A percentile compares a stretch with the other conserved stretches of the same genome.
Evolutionary conservation across 1,139 yeast genomes (phyloP).

Genomic region (Suhomyces yuchorum): DNA sequence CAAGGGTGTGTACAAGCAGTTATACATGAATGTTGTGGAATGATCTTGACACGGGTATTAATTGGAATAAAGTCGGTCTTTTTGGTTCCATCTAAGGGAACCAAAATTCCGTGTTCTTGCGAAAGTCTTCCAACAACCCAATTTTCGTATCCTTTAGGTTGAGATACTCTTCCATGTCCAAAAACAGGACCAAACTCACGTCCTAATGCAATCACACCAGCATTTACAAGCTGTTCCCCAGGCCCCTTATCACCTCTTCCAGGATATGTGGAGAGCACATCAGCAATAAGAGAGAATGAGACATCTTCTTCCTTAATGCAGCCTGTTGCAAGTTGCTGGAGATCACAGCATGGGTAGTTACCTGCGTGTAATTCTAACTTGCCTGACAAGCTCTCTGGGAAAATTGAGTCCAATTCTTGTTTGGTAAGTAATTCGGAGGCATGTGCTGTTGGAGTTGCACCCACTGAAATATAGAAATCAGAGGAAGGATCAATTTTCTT

Average conservation of each 20-base stretch:
- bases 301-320: constrained; percentile 52
- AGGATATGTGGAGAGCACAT: constrained; percentile 63
- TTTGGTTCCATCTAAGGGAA: constrained; percentile 31
- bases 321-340: constrained; percentile 73
- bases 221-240: constrained; percentile 67
- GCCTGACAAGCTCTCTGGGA: constrained; percentile 38
- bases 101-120: constrained; percentile 66
- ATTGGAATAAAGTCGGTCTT: constrained; percentile 44
- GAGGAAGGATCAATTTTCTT: constrained; percentile 28
- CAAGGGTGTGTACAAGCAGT: constrained; percentile 66
- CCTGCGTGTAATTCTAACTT: constrained; percentile 77
- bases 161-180: constrained; percentile 50
- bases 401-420: constrained; percentile 22
- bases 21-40: constrained; percentile 79
- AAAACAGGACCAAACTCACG: constrained; percentile 59
- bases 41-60: constrained; percentile 56
- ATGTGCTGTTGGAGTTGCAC: constrained; percentile 83
- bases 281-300: constrained; percentile 61
- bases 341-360: constrained; percentile 70
- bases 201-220: constrained; percentile 72
- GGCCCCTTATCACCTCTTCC: constrained; percentile 46
- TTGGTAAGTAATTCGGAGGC: constrained; percentile 44
- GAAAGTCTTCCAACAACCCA: constrained; percentile 62
- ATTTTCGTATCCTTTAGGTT: constrained; percentile 40
- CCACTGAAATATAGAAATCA: constrained; percentile 56